Conservation (phyloP, 192 early-diverging fungal genomes). For the Kickxella alabastrina region DNA sequence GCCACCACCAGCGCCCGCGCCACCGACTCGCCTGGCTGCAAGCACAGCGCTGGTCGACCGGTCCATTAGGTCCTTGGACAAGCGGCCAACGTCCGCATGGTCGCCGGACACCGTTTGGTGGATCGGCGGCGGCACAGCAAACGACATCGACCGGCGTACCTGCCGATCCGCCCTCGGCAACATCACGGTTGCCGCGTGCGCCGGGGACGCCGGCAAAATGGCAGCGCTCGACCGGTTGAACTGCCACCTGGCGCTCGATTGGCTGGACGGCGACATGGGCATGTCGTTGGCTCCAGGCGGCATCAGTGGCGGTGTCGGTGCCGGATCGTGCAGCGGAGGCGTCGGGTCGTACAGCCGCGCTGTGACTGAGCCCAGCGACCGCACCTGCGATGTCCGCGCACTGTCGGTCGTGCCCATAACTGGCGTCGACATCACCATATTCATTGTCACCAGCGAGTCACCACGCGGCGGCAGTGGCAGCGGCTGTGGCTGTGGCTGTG, state of each 20-base stretch:
- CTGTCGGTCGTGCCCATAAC: conserved; percentile 3
- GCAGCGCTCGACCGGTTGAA: conserved; percentile 25
- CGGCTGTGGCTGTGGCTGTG: conserved; percentile 2
- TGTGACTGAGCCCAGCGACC: conserved; percentile 38
- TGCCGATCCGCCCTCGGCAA: not conserved
- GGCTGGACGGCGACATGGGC: conserved; percentile 3
- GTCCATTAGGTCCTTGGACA: conserved; percentile 17
- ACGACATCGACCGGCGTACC: conserved; percentile 38
- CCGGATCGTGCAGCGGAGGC: not conserved
- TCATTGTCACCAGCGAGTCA: conserved; percentile 25
- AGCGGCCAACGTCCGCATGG: not conserved
- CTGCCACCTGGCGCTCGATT: conserved; percentile 8
- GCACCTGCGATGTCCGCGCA: conserved; percentile 3
- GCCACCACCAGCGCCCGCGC: too few relatives aligned
- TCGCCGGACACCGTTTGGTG: not conserved
- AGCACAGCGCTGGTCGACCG: conserved; percentile 28
- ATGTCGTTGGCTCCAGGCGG: not conserved
- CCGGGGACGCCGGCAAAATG: too few relatives aligned
- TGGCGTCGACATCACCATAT: conserved; percentile 33
- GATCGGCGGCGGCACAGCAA: conserved; percentile 8
- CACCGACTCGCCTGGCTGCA: conserved; percentile 23
- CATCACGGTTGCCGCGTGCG: not conserved
- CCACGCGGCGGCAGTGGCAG: conserved; percentile 22
- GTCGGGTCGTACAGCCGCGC: conserved; percentile 43
- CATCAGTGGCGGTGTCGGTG: conserved; percentile 3